A percentile compares a stretch with the other conserved stretches of the same genome.
Evolutionary conservation across 2,329 filamentous ascomycete genomes (phyloP).

Genomic region (Atkinsonella hypoxylon): DNA sequence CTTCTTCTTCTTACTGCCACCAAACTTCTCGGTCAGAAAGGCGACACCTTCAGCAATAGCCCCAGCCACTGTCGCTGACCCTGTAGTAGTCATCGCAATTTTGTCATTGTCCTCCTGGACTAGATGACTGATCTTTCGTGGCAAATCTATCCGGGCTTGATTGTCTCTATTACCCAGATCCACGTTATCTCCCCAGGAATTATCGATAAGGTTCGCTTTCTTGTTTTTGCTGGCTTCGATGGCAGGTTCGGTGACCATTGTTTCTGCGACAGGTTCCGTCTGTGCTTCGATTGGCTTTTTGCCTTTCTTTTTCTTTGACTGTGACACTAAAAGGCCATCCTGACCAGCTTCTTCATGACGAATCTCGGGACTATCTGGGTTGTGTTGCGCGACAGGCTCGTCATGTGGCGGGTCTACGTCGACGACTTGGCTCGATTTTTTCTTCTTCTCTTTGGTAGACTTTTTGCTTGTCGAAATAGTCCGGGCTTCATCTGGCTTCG

Average conservation of each 20-base stretch:
- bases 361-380: neutral
- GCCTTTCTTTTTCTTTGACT: conserved; percentile 20
- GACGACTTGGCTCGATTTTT: conserved; percentile 13
- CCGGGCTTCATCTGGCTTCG: neutral
- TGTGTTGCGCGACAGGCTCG: neutral
- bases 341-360: neutral
- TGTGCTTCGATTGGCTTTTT: conserved; percentile 8
- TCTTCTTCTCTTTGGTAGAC: conserved; percentile 18
- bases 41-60: conserved; percentile 18
- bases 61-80: conserved; percentile 12
- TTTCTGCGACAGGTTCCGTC: conserved; percentile 1
- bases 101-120: neutral
- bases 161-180: neutral
- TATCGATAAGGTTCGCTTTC: neutral
- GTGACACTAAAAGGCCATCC: conserved; percentile 8
- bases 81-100: conserved; percentile 11
- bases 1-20: conserved; percentile 15
- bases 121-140: neutral
- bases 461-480: conserved; percentile 11
- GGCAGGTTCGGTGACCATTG: neutral
- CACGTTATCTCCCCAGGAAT: neutral
- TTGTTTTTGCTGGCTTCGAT: neutral
- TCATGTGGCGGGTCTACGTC: conserved; percentile 1
- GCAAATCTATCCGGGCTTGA: neutral
- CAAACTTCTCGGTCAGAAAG: conserved; percentile 24